phyloP scores from a whole-genome alignment of 441 rosid genomes.

The Gossypium davidsonii region DNA sequence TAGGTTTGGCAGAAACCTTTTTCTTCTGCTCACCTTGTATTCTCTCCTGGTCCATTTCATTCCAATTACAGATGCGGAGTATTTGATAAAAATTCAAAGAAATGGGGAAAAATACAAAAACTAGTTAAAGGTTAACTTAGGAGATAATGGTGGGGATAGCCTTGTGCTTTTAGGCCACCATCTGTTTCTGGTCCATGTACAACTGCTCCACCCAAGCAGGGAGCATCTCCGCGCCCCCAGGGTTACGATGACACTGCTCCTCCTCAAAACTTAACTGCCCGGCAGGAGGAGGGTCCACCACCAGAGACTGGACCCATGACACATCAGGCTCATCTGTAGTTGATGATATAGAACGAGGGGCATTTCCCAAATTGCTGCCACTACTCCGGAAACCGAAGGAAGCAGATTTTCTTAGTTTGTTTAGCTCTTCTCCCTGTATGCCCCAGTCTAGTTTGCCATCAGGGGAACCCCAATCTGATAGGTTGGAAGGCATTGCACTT shows the following conservation, averaged over 20 bases:
- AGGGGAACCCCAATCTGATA: constrained; percentile 74
- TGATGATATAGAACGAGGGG: constrained; percentile 17
- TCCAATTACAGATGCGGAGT: constrained; percentile 21
- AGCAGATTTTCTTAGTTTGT: constrained; percentile 60
- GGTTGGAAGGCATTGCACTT: constrained; percentile 27
- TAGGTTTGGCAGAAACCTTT: constrained; percentile 25
- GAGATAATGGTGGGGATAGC: constrained; percentile 17
- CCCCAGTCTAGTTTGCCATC: constrained; percentile 89
- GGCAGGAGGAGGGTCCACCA: constrained; percentile 45
- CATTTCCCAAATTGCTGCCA: constrained; percentile 19
- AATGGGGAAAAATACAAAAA: constrained; percentile 21
- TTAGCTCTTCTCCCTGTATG: constrained; percentile 70
- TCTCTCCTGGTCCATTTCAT: constrained; percentile 18
- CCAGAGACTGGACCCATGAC: constrained; percentile 82
- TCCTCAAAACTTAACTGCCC: constrained; percentile 29
- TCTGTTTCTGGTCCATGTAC: constrained; percentile 74
- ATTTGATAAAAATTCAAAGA: constrained; percentile 29
- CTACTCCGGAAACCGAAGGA: constrained; percentile 57
- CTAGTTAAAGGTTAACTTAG: constrained; percentile 39
- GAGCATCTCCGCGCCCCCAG: constrained; percentile 28
- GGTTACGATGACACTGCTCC: constrained; percentile 30
- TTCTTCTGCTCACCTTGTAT: constrained; percentile 21
- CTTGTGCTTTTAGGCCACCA: constrained; percentile 47
- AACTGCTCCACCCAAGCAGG: constrained; percentile 80
- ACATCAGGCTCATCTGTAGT: constrained; percentile 60